These are phyloP conservation scores for Aspergillus caelatus DNA, from an alignment of 2,329 filamentous ascomycete species.

Conservation along the genomic window DNA sequence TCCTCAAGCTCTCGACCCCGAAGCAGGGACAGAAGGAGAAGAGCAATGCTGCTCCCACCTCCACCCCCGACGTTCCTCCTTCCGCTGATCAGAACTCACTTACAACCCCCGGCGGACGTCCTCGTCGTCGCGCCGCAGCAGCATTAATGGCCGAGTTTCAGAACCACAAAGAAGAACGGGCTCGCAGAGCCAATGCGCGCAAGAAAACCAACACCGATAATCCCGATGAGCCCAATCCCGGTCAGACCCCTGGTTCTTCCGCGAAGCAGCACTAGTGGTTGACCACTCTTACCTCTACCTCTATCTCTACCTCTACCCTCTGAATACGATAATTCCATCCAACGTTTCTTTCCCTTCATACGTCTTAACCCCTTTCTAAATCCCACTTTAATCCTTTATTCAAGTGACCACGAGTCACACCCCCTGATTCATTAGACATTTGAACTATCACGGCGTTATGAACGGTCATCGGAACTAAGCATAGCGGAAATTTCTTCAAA, in stretches of 20 bases:
- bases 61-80: conserved; percentile 2
- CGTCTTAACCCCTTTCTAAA: neutral
- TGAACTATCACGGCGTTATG: conserved; percentile 5
- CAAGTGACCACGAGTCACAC: conserved; percentile 1
- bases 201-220: conserved; percentile 11
- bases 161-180: conserved; percentile 22
- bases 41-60: neutral
- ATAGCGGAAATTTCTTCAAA: conserved; percentile 4
- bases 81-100: conserved; percentile 2
- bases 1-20: conserved; percentile 3
- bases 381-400: neutral
- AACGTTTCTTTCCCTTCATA: neutral
- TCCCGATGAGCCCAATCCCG: conserved; percentile 2
- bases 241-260: neutral
- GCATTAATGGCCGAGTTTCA: conserved; percentile 25
- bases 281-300: neutral
- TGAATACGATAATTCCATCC: neutral
- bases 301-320: neutral
- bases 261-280: neutral
- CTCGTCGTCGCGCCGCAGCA: conserved; percentile 26
- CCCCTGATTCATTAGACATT: conserved; percentile 1
- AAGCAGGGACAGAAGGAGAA: neutral
- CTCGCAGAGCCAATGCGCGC: conserved; percentile 20
- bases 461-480: conserved; percentile 4
- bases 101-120: conserved; percentile 22